Conservation (phyloP, 139 green algal species). For the Chlamydomonas sphaeroides region DNA sequence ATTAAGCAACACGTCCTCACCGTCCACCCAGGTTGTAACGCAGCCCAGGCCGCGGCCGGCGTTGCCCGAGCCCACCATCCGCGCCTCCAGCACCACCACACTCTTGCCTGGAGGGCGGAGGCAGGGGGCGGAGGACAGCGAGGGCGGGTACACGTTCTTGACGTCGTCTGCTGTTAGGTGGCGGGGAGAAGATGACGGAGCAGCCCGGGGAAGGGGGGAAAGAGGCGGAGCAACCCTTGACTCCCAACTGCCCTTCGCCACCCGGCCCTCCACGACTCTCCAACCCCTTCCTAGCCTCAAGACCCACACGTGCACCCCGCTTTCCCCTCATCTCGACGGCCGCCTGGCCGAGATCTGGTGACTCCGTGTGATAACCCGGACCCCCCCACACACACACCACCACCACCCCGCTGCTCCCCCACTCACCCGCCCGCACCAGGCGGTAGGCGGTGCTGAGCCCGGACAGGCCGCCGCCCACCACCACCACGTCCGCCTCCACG, state of each 20-base stretch:
- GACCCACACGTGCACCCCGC: too few species aligned
- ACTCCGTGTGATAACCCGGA: too few species aligned
- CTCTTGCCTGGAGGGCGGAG: constrained; percentile 5
- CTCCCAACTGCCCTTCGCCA: too few species aligned
- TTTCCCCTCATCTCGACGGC: too few species aligned
- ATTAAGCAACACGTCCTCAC: too few species aligned
- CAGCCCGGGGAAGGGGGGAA: too few species aligned
- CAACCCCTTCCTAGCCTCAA: too few species aligned
- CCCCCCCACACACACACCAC: neutral
- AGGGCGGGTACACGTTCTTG: too few species aligned
- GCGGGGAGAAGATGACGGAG: too few species aligned
- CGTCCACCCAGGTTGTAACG: constrained; percentile 13
- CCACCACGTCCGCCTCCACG: constrained; percentile 32
- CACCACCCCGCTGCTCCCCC: neutral
- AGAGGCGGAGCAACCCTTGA: neutral
- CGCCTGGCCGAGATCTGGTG: too few species aligned
- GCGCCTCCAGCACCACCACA: constrained; percentile 43
- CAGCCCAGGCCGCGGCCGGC: neutral
- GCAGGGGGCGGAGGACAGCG: neutral
- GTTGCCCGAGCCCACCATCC: constrained; percentile 29
- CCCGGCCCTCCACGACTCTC: too few species aligned
- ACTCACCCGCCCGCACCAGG: constrained; percentile 7
- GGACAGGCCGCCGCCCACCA: constrained; percentile 34
- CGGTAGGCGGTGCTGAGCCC: constrained; percentile 31
- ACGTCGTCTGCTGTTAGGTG: too few species aligned